Evolutionary conservation across 345 rosid genomes (phyloP).

Genomic region (Punica granatum): DNA sequence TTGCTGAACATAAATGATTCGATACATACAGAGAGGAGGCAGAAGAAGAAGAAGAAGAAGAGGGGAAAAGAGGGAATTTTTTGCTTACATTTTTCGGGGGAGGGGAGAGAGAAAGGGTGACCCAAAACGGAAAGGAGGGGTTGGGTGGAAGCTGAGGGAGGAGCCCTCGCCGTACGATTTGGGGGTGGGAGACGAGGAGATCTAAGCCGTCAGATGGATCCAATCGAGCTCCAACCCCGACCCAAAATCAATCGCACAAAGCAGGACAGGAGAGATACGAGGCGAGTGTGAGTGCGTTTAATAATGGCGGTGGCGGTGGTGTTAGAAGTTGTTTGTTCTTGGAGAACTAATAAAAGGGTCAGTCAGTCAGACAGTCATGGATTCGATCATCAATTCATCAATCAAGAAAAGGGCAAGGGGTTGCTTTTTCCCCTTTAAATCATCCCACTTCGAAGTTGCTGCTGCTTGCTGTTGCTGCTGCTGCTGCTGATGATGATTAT

Average conservation of each 20-base stretch:
- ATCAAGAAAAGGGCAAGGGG: not conserved
- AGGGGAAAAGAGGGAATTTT: no score
- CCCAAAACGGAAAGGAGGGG: conserved; percentile 23
- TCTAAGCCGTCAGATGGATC: conserved; percentile 30
- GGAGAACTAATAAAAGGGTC: not conserved
- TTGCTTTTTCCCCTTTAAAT: no score
- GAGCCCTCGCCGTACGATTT: conserved; percentile 33
- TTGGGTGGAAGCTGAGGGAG: conserved; percentile 18
- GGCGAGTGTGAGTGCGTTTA: not conserved
- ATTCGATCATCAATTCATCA: not conserved
- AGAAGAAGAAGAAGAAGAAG: not conserved
- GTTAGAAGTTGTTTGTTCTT: not conserved
- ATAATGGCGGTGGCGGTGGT: not conserved
- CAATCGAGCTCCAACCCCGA: not conserved
- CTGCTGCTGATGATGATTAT: no score
- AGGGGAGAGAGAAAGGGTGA: conserved; percentile 11
- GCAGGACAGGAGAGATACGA: no score
- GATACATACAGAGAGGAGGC: not conserved
- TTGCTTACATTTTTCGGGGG: not conserved
- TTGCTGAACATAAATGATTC: not conserved
- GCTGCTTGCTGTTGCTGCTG: no score
- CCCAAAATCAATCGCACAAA: not conserved
- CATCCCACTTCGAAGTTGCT: no score
- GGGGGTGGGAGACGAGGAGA: conserved; percentile 17
- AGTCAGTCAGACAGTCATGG: not conserved